Conservation (phyloP, 2,329 filamentous ascomycete species). For the Plectosphaerella plurivora region DNA sequence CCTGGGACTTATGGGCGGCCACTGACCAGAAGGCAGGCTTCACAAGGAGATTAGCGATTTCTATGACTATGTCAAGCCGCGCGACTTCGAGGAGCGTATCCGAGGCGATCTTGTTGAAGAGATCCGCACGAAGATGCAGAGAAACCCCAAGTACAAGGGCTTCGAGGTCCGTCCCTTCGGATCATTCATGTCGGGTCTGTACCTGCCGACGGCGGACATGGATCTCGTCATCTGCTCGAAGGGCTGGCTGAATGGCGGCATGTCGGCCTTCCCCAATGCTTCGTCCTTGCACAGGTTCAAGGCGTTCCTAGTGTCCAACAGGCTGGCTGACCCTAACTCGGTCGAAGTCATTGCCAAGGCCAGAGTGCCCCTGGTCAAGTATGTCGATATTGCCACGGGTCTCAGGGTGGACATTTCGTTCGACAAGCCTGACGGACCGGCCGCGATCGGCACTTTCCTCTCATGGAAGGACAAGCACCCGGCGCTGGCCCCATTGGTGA, state of each 20-base stretch:
- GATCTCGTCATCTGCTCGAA: slow-evolving; percentile 75
- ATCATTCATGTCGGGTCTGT: slow-evolving; percentile 84
- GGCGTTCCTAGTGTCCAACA: slow-evolving; percentile 49
- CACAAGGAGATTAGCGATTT: slow-evolving; percentile 91
- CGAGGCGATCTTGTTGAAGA: slow-evolving; percentile 68
- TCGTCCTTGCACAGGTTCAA: slow-evolving; percentile 60
- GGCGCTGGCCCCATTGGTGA: slow-evolving; percentile 79
- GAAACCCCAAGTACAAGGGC: slow-evolving; percentile 46
- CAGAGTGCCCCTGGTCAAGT: slow-evolving; percentile 91
- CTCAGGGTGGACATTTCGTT: slow-evolving; percentile 92
- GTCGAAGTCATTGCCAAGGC: slow-evolving; percentile 69
- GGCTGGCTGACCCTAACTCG: slow-evolving; percentile 52
- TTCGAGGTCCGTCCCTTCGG: slow-evolving; percentile 74
- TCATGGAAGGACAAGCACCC: slow-evolving; percentile 77
- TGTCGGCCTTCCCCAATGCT: slow-evolving; percentile 41
- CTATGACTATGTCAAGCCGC: slow-evolving; percentile 77
- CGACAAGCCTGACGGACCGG: slow-evolving; percentile 79
- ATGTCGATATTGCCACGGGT: slow-evolving; percentile 70
- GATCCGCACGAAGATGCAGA: slow-evolving; percentile 56
- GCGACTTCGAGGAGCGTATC: slow-evolving; percentile 70
- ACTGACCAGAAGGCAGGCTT: slow-evolving; percentile 46
- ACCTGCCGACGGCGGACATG: slow-evolving; percentile 76
- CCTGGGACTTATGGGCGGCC: too few species aligned
- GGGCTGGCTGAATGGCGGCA: slow-evolving; percentile 29
- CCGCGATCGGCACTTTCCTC: slow-evolving; percentile 75